Percentiles rank a stretch among this genome's conserved stretches.
These are phyloP conservation scores for Somion occarium DNA, from an alignment of 1,284 basidiomycete species.

Conservation along the genomic window DNA sequence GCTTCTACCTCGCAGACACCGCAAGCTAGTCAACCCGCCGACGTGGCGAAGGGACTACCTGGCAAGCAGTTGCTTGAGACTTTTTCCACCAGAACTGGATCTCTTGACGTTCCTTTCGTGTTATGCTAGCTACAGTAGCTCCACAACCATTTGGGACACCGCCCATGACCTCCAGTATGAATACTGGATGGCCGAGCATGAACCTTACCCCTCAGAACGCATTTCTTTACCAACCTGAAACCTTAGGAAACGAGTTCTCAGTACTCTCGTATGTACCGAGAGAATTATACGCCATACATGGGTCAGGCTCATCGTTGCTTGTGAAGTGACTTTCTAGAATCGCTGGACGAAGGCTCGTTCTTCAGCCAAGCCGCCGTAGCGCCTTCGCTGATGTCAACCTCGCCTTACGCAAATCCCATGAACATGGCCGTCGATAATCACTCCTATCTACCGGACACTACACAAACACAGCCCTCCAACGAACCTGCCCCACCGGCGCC, in stretches of 20 bases:
- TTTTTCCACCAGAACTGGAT: conserved; percentile 8
- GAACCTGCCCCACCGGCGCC: conserved; percentile 16
- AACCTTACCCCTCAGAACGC: conserved; percentile 41
- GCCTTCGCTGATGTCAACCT: conserved; percentile 44
- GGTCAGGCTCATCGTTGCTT: conserved; percentile 5
- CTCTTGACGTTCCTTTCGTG: conserved; percentile 13
- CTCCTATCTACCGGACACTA: conserved; percentile 16
- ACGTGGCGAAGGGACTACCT: conserved; percentile 23
- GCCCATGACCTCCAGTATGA: conserved; percentile 28
- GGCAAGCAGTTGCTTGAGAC: conserved; percentile 19
- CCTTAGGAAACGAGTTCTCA: conserved; percentile 76
- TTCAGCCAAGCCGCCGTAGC: conserved; percentile 52
- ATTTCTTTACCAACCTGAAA: conserved; percentile 65
- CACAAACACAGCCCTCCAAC: not conserved
- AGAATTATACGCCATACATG: conserved; percentile 2
- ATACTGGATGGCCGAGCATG: conserved; percentile 45
- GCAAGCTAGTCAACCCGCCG: conserved; percentile 20
- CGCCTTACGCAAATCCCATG: conserved; percentile 31
- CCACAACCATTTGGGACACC: conserved; percentile 19
- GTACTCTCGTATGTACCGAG: conserved; percentile 58
- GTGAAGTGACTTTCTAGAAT: conserved; percentile 75
- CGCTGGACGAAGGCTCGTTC: conserved; percentile 69
- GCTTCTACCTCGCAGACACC: conserved; percentile 30
- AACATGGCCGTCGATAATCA: conserved; percentile 23
- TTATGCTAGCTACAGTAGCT: conserved; percentile 12